phyloP scores from a whole-genome alignment of 768 basidiomycete species.

The Rhodotorula kratochvilovae region DNA sequence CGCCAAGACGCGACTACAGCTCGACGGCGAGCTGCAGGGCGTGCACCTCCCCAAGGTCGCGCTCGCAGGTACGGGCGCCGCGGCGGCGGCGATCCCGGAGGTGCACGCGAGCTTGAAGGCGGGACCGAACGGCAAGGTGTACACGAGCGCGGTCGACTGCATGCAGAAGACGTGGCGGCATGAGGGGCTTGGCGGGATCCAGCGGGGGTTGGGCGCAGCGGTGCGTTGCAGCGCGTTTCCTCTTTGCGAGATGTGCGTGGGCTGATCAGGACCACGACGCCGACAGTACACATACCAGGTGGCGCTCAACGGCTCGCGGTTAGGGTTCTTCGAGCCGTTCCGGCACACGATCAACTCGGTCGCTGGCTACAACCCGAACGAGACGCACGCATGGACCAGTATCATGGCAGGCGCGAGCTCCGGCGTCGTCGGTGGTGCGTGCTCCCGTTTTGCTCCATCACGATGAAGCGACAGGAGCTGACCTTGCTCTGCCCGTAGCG shows the following conservation, averaged over 20 bases:
- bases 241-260: not conserved
- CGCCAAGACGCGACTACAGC: constrained; percentile 89
- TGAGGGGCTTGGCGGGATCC: constrained; percentile 57
- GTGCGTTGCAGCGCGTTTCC: constrained; percentile 53
- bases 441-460: not conserved
- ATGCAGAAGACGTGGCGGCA: constrained; percentile 49
- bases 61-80: not conserved
- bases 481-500: constrained; percentile 29
- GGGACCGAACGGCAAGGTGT: constrained; percentile 58
- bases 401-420: constrained; percentile 80
- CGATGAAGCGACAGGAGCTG: not conserved
- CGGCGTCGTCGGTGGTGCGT: constrained; percentile 80
- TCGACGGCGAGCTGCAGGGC: constrained; percentile 86
- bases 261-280: not conserved
- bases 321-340: constrained; percentile 94
- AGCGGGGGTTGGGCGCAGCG: constrained; percentile 84
- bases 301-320: constrained; percentile 38
- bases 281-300: constrained; percentile 70
- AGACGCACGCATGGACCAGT: constrained; percentile 70
- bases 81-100: constrained; percentile 47
- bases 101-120: constrained; percentile 31
- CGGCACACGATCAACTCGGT: constrained; percentile 64
- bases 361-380: constrained; percentile 59
- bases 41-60: constrained; percentile 11
- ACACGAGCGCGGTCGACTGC: constrained; percentile 83